A percentile compares a stretch with the other conserved stretches of the same genome.
Evolutionary conservation across 1,284 basidiomycete genomes (phyloP).

Genomic region (Leucoagaricus sp.): DNA sequence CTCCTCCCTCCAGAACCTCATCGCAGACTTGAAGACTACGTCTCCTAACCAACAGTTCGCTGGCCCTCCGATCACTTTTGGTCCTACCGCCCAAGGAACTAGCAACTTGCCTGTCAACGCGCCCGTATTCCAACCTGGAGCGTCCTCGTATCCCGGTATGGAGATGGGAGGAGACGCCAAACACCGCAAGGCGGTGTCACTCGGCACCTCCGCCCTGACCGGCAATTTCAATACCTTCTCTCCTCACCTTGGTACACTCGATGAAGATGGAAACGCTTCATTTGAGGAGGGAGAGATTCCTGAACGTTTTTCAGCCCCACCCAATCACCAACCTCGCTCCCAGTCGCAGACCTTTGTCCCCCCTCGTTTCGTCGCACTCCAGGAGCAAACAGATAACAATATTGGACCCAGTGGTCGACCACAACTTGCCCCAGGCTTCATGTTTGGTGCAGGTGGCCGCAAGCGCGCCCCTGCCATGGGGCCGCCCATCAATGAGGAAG

Average conservation of each 20-base stretch:
- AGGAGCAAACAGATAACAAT: conserved; percentile 65
- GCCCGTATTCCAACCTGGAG: conserved; percentile 71
- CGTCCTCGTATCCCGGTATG: conserved; percentile 52
- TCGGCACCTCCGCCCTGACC: conserved; percentile 59
- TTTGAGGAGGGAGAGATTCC: conserved; percentile 79
- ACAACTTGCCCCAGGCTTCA: conserved; percentile 86
- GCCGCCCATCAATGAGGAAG: conserved; percentile 78
- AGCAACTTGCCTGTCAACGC: conserved; percentile 60
- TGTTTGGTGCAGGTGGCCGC: conserved; percentile 78
- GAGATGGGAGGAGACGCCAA: conserved; percentile 53
- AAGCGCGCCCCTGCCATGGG: conserved; percentile 62
- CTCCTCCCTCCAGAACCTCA: conserved; percentile 79
- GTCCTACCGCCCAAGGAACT: conserved; percentile 43
- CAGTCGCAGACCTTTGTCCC: conserved; percentile 83
- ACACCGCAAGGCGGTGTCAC: conserved; percentile 78
- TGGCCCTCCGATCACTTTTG: conserved; percentile 41
- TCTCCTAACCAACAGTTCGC: conserved; percentile 50
- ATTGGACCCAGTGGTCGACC: conserved; percentile 83
- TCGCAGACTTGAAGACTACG: conserved; percentile 80
- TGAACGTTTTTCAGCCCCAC: conserved; percentile 51
- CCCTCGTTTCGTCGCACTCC: conserved; percentile 84
- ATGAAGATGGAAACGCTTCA: conserved; percentile 69
- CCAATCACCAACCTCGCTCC: conserved; percentile 67
- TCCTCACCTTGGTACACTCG: conserved; percentile 78
- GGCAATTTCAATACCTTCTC: conserved; percentile 69